Evolutionary conservation across 2,329 filamentous ascomycete species (phyloP), one percentile per base, ranked within the genome.

Genomic region (Penicillium sp.): DNA sequence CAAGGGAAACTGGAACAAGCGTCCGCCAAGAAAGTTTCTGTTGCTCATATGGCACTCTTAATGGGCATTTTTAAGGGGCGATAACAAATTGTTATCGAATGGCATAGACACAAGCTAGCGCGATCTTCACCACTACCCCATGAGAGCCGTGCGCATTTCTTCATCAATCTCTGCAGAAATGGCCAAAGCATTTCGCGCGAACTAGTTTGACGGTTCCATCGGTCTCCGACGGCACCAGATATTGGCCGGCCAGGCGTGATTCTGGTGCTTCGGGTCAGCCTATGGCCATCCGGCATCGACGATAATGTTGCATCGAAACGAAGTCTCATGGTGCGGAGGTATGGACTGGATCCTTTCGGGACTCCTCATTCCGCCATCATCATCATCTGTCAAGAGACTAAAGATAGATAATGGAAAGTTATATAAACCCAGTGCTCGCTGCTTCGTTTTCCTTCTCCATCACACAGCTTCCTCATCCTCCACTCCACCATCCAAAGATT

Each of bases 221-320:
- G 49, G 49, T 35, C 54, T 56, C 54, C 54, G 54, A 52, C 54
- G 54, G 54, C 44, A 21, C 48, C 37, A 26, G 35, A 51, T 39
- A 52, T 56, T 52, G 43, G 43, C 49, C 35, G 45, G 45, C 33
- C 21, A 47, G 45, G 27, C 11, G 41, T 27, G 13, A 27, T 26
- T 44, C 43, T 56, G 26, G 33, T 43, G 44, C 39, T 45, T 43
- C 46, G 19, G 39, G 27, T 41, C 43, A 48, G 35, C 43, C 43
- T 48, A 48, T 48, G 13, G 33, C 19, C 22, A 19, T 21, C 19
- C 29, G 16, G n/a, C n/a, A 39, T 26, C 2, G 13, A 39, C 44
- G 43, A 52, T 56, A 26, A 56, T 47, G 54, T 56, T 56, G 54
- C 54, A 56, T 56, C 27, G 24, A 27, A 1, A 31, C 13, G 35